Base-by-base conservation (phyloP, 768 basidiomycete species). In the Mrakia gelida region DNA sequence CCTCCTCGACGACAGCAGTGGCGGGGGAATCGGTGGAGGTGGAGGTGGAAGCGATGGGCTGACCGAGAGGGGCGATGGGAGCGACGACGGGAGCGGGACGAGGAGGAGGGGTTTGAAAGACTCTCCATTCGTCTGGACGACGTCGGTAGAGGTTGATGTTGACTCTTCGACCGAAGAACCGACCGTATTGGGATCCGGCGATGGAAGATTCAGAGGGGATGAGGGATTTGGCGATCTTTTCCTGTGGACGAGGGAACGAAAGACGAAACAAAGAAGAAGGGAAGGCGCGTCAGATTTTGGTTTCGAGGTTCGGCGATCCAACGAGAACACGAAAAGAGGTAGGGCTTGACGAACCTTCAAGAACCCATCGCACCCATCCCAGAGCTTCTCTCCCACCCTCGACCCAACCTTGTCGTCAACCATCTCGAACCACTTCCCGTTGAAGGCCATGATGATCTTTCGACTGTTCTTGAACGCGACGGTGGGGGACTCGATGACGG, bases 381-480 rank as follows among this genome's bases (percentile, higher is more conserved):
- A 98, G 80, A 92, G 92, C n/a, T 91, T 90, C 81, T 95, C 96
- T 7, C 89, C 92, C 0, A 98, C 90, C 68, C 94, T 88, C 81
- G 92, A 93, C 65, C 97, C 97, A 80, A 97, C 89, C 65, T 92
- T 90, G 83, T 98, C 94, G 82, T 95, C 92, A 8, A 92, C 92
- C 49, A 99, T 89, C 43, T 86, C 82, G 82, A 91, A 90, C 84
- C 91, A 97, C 78, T 91, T 88, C 9, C 91, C 92, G 43, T 26
- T 88, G 82, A 96, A 90, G 7, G 88, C 87, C 82, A 90, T 86
- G 65, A 97, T 88, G 71, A 96, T 88, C 80, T 88, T 70, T 21
- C 80, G 79, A 15, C 75, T 62, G 54, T 56, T 61, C 59, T 80
- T 78, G 72, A 79, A 76, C 16, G 90, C 83, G 0, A 93, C 89